Evolutionary conservation across 495 filamentous ascomycete genomes (phyloP).

Genomic region (Aspergillus funiculosus): DNA sequence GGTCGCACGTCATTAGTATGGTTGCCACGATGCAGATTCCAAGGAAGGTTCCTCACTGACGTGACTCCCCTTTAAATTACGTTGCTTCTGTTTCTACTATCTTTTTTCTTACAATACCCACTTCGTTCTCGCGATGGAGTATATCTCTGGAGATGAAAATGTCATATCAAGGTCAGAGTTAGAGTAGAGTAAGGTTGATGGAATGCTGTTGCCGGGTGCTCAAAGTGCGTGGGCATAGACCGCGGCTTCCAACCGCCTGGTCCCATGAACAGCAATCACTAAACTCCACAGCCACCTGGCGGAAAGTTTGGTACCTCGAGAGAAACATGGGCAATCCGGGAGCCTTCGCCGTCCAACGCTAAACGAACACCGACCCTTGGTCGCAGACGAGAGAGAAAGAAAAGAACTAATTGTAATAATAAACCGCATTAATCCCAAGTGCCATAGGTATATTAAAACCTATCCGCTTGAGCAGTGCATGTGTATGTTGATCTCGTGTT

Average conservation of each 20-base stretch:
- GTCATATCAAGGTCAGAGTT: not conserved
- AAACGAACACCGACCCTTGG: not conserved
- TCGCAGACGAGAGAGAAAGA: slow-evolving; percentile 4
- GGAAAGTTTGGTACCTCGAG: not conserved
- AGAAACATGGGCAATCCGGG: not conserved
- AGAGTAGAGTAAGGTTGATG: too few species aligned
- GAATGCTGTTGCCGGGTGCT: not conserved
- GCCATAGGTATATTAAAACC: not conserved
- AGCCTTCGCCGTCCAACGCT: not conserved
- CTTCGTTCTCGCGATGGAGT: too few species aligned
- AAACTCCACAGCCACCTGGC: not conserved
- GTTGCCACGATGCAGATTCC: too few species aligned
- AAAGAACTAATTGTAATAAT: not conserved
- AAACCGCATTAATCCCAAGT: not conserved
- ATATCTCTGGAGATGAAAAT: not conserved
- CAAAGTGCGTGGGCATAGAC: slow-evolving; percentile 9
- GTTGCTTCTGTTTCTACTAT: too few species aligned
- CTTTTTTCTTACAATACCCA: too few species aligned
- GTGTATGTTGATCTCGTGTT: slow-evolving; percentile 20
- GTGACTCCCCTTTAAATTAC: too few species aligned
- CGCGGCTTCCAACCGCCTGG: not conserved
- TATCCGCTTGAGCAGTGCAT: slow-evolving; percentile 8
- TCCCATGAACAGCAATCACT: not conserved
- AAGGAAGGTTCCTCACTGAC: not conserved
- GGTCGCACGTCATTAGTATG: not conserved